These are phyloP conservation scores for Botrytis byssoidea DNA, from an alignment of 2,329 filamentous ascomycete genomes.

Conservation along the genomic window DNA sequence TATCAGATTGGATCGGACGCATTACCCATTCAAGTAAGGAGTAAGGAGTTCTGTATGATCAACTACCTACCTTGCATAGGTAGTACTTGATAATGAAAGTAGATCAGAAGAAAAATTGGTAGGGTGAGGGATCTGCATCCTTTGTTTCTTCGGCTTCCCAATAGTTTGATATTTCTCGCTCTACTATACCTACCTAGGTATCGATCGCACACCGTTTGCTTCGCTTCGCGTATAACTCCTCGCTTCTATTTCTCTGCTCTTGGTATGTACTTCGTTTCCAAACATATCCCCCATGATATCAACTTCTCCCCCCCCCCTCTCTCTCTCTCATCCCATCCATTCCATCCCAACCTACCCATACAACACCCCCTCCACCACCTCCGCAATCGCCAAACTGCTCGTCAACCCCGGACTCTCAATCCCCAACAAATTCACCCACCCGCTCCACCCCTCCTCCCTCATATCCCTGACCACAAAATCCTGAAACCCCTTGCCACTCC, in stretches of 20 bases:
- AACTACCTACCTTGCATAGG: no score
- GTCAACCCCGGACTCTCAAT: constrained; percentile 95
- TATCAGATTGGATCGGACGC: no score
- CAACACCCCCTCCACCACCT: constrained; percentile 59
- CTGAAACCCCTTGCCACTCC: constrained; percentile 65
- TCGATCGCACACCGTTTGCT: not conserved
- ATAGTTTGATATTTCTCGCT: not conserved
- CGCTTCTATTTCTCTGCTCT: no score
- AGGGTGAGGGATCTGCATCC: not conserved
- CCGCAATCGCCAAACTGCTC: constrained; percentile 79
- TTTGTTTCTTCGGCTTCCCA: not conserved
- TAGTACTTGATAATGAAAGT: not conserved
- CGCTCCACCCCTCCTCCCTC: constrained; percentile 72
- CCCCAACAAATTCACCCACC: constrained; percentile 86
- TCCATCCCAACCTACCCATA: constrained; percentile 27
- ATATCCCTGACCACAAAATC: constrained; percentile 72
- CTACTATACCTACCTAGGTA: not conserved
- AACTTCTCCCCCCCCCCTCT: no score
- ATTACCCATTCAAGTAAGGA: no score
- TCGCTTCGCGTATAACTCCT: no score
- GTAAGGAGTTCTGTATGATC: no score
- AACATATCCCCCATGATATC: not conserved
- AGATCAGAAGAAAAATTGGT: not conserved
- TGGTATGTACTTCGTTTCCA: not conserved
- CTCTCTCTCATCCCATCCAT: not conserved